Conservation (phyloP, 345 rosid species). For the Citrus trifoliata region DNA sequence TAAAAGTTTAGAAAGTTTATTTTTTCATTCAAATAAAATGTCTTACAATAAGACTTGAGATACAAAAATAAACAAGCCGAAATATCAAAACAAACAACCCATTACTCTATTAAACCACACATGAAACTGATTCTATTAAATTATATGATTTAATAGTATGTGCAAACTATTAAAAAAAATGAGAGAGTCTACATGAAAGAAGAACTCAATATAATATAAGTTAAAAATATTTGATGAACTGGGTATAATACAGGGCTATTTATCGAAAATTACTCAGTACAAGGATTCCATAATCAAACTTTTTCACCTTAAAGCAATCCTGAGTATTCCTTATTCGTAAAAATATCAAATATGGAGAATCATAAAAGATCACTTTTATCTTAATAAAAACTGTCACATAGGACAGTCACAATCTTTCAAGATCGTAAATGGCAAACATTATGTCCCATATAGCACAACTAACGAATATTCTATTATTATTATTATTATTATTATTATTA, state of each 20-base stretch:
- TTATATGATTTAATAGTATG: too few relatives aligned
- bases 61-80: too few relatives aligned
- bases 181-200: fast-evolving
- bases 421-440: not conserved
- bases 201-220: too few relatives aligned
- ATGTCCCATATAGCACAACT: not conserved
- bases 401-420: not conserved
- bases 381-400: not conserved
- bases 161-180: too few relatives aligned
- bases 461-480: too few relatives aligned
- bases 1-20: too few relatives aligned
- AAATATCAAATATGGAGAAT: not conserved
- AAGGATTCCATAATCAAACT: not conserved
- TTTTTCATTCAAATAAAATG: too few relatives aligned
- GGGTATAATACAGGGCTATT: not conserved
- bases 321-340: not conserved
- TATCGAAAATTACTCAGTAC: not conserved
- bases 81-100: too few relatives aligned
- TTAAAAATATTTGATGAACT: not conserved
- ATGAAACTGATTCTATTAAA: too few relatives aligned
- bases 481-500: too few relatives aligned
- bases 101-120: too few relatives aligned
- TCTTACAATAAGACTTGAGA: too few relatives aligned
- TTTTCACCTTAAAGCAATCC: not conserved
- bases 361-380: not conserved